Percentiles rank a stretch among this genome's conserved stretches.
phyloP scores from a whole-genome alignment of 2,329 filamentous ascomycete species.

The Cylindrodendrum hubeiense region DNA sequence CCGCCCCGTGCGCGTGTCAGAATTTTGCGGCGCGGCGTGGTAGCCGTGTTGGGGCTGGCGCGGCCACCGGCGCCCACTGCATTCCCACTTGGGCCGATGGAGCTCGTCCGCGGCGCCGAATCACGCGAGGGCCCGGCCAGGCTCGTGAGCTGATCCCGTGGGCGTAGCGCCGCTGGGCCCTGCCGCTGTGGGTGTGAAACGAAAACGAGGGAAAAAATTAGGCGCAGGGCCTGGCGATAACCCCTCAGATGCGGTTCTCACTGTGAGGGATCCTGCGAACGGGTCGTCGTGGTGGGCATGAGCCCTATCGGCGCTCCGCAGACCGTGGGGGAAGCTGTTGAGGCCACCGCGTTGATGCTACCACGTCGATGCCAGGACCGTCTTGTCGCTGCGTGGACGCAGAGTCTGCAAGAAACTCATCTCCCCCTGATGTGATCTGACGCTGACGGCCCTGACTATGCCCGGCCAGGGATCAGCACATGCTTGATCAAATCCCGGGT shows the following conservation, averaged over 20 bases:
- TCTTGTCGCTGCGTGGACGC: too few relatives aligned
- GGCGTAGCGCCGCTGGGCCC: not conserved
- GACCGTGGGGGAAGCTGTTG: too few relatives aligned
- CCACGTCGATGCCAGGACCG: too few relatives aligned
- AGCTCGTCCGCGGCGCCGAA: not conserved
- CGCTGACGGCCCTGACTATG: not conserved
- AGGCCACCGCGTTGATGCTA: too few relatives aligned
- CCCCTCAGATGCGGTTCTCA: too few relatives aligned
- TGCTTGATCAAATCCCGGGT: not conserved
- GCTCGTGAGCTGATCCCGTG: not conserved
- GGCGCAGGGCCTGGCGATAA: too few relatives aligned
- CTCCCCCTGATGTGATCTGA: not conserved
- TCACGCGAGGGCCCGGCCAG: not conserved
- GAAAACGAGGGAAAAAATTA: too few relatives aligned
- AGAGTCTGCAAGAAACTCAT: not conserved
- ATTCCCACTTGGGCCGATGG: not conserved
- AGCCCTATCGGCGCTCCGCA: too few relatives aligned
- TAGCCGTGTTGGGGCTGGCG: not conserved
- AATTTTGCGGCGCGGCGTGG: not conserved
- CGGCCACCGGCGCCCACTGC: not conserved
- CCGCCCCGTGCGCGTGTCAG: not conserved
- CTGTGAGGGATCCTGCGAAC: too few relatives aligned
- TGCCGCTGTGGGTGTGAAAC: too few relatives aligned
- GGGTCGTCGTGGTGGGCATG: too few relatives aligned
- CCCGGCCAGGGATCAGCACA: not conserved